Conservation (phyloP, 352 stramenopile species). For the Globisporangium canariense region DNA sequence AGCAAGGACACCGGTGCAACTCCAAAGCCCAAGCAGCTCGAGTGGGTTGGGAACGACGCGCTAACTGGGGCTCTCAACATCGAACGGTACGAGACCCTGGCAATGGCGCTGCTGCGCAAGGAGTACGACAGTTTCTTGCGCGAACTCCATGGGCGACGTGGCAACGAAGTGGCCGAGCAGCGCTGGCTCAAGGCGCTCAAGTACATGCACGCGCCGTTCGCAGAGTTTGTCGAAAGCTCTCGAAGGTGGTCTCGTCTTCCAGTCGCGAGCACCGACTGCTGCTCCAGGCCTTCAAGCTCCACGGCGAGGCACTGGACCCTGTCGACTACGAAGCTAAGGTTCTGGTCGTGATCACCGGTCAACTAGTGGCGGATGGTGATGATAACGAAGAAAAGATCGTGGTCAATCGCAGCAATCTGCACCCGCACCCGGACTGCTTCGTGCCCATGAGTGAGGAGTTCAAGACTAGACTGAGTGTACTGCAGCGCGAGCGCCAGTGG, state of each 20-base stretch:
- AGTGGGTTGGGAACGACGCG: conserved; percentile 36
- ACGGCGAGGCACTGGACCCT: conserved; percentile 21
- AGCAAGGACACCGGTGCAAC: not conserved
- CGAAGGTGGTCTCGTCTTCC: conserved; percentile 18
- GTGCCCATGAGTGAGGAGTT: conserved; percentile 36
- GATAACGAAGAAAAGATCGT: conserved; percentile 22
- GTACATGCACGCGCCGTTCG: conserved; percentile 21
- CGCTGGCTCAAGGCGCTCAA: conserved; percentile 36
- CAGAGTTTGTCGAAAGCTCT: conserved; percentile 28
- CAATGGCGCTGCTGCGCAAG: conserved; percentile 40
- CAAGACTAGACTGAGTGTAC: conserved; percentile 25
- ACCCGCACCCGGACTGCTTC: conserved; percentile 38
- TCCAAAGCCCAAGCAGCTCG: conserved; percentile 13
- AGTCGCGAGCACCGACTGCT: conserved; percentile 46
- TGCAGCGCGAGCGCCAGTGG: conserved; percentile 32
- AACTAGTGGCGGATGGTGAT: conserved; percentile 12
- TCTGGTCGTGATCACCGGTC: conserved; percentile 40
- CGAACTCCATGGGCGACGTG: conserved; percentile 30
- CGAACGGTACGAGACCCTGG: conserved; percentile 23
- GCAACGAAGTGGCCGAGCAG: conserved; percentile 30
- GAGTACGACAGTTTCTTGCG: conserved; percentile 49
- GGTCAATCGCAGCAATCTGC: conserved; percentile 64
- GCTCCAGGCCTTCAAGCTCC: conserved; percentile 38
- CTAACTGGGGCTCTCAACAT: conserved; percentile 21
- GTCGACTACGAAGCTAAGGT: conserved; percentile 48